Percentiles rank a stretch among this genome's conserved stretches.
Evolutionary conservation across 2,329 filamentous ascomycete species (phyloP).

Genomic region (Fusarium austroafricanum): DNA sequence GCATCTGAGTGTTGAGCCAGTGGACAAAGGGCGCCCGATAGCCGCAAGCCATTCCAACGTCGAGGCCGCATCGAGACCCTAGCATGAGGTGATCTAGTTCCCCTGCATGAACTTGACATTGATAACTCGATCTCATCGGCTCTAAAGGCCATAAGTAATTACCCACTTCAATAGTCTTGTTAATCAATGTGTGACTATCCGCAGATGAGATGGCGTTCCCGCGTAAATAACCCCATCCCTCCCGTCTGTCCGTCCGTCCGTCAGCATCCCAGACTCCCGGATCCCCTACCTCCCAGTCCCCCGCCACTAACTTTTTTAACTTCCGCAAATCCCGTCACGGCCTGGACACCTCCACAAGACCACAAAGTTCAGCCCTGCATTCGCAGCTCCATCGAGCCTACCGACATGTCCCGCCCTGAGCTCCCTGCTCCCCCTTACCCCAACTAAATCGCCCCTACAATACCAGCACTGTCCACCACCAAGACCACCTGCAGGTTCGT

Average conservation of each 20-base stretch:
- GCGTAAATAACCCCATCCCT: neutral
- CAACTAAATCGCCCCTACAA: no score
- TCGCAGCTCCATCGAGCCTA: slow-evolving; percentile 7
- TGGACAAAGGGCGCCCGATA: slow-evolving; percentile 17
- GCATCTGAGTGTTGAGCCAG: neutral
- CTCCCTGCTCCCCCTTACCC: no score
- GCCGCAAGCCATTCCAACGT: slow-evolving; percentile 25
- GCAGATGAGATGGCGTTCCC: neutral
- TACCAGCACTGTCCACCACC: no score
- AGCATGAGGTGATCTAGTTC: neutral
- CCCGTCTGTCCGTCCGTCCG: neutral
- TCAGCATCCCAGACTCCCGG: neutral
- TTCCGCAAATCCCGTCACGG: neutral
- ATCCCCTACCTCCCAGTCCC: neutral
- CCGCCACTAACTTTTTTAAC: neutral
- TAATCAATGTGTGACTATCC: no score
- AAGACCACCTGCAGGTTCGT: no score
- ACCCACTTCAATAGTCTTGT: no score
- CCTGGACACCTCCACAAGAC: slow-evolving; percentile 11
- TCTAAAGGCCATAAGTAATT: no score
- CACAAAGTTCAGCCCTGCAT: slow-evolving; percentile 36
- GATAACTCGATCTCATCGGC: no score
- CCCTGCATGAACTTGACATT: neutral
- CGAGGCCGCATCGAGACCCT: slow-evolving; percentile 29
- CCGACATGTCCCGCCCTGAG: neutral